A percentile compares a stretch with the other conserved stretches of the same genome.
Conservation (phyloP, 2,329 filamentous ascomycete genomes). For the Incumbomyces delicatus region DNA sequence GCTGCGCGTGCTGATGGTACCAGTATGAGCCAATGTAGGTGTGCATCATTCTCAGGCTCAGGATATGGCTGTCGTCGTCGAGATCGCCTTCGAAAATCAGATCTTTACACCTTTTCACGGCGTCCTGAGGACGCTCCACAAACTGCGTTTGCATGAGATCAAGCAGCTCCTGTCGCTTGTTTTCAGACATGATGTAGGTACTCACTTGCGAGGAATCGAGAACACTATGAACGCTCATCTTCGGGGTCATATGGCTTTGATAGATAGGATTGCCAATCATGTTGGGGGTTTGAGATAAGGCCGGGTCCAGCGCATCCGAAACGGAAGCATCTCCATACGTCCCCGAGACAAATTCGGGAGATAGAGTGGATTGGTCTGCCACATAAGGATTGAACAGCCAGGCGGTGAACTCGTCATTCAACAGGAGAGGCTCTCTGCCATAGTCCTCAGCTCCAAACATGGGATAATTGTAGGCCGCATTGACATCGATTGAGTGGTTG, state of each 20-base stretch:
- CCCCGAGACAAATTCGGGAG: conserved; percentile 30
- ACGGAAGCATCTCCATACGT: conserved; percentile 32
- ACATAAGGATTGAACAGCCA: conserved; percentile 67
- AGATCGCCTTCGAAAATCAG: conserved; percentile 70
- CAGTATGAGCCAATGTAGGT: conserved; percentile 89
- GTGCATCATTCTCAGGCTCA: conserved; percentile 93
- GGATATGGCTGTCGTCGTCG: conserved; percentile 48
- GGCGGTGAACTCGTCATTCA: conserved; percentile 78
- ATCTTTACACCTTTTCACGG: conserved; percentile 64
- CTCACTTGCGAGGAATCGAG: conserved; percentile 64
- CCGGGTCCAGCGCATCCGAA: conserved; percentile 40
- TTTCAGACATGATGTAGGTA: conserved; percentile 72
- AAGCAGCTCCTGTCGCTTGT: conserved; percentile 74
- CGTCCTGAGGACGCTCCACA: conserved; percentile 66
- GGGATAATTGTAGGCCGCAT: conserved; percentile 51
- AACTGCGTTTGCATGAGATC: conserved; percentile 74
- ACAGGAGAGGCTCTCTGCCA: conserved; percentile 77
- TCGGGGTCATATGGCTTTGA: conserved; percentile 49
- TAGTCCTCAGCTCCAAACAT: conserved; percentile 78
- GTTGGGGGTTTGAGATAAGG: conserved; percentile 41
- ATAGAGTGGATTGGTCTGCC: conserved; percentile 43
- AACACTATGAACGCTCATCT: conserved; percentile 77
- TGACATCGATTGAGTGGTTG: conserved; percentile 27
- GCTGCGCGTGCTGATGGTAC: conserved; percentile 86
- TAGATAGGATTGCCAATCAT: conserved; percentile 26